Percentiles rank a stretch among this genome's conserved stretches.
Conservation (phyloP, 208 protist species). For the Trypanosoma congolense region DNA sequence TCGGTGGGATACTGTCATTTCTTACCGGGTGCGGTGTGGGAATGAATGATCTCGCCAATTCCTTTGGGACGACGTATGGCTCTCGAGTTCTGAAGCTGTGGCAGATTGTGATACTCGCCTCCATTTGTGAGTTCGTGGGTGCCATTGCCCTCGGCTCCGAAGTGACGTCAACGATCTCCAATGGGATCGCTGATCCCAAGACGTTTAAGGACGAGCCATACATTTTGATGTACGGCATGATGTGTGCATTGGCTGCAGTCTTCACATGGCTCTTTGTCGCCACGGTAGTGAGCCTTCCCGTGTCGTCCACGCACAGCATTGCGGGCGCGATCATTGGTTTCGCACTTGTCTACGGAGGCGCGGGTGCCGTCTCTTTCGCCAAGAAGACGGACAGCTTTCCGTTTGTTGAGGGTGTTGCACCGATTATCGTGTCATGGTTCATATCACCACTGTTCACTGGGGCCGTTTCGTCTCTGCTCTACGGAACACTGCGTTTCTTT, state of each 20-base stretch:
- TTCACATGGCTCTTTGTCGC: conserved; percentile 67
- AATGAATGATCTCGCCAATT: conserved; percentile 90
- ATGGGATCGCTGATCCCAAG: conserved; percentile 60
- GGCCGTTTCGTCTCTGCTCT: conserved; percentile 48
- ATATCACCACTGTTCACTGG: conserved; percentile 75
- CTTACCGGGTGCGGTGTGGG: conserved; percentile 74
- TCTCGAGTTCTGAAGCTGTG: conserved; percentile 70
- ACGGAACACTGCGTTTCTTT: conserved; percentile 36
- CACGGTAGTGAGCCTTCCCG: conserved; percentile 59
- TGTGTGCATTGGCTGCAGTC: conserved; percentile 54
- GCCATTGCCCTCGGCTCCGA: conserved; percentile 59
- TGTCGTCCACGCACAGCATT: conserved; percentile 80
- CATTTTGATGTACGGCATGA: conserved; percentile 82
- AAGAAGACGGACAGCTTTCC: conserved; percentile 50
- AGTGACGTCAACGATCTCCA: conserved; percentile 75
- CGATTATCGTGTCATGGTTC: conserved; percentile 79
- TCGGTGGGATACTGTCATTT: conserved; percentile 75
- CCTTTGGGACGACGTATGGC: conserved; percentile 87
- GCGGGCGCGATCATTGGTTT: conserved; percentile 77
- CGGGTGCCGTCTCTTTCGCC: conserved; percentile 51
- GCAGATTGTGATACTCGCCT: conserved; percentile 76
- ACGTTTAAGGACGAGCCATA: conserved; percentile 60
- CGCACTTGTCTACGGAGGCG: conserved; percentile 69
- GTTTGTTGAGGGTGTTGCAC: conserved; percentile 60
- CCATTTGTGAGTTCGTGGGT: conserved; percentile 78